Conservation (phyloP, 2,329 filamentous ascomycete genomes). For the Cladophialophora psammophila region DNA sequence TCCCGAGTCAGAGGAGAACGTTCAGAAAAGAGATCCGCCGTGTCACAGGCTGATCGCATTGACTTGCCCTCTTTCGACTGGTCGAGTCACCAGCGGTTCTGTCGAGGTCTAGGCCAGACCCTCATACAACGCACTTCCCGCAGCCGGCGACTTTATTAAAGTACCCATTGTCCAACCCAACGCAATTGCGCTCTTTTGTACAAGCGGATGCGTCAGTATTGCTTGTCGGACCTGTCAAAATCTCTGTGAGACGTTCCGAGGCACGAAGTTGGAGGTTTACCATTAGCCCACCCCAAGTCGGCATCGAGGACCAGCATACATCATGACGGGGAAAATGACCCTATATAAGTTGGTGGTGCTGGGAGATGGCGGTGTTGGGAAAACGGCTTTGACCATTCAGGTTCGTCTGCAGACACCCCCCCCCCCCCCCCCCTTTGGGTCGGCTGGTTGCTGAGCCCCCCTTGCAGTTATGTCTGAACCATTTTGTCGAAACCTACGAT, state of each 20-base stretch:
- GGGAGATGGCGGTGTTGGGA: slow-evolving; percentile 91
- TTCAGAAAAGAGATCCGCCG: slow-evolving; percentile 9
- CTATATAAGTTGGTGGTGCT: slow-evolving; percentile 95
- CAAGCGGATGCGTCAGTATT: slow-evolving; percentile 24
- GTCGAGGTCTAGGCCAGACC: slow-evolving; percentile 28
- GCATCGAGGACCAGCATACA: slow-evolving; percentile 41
- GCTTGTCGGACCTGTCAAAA: slow-evolving; percentile 1
- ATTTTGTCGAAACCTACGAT: slow-evolving; percentile 93
- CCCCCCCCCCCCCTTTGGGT: too few species aligned
- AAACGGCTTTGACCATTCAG: slow-evolving; percentile 91
- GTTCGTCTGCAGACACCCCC: slow-evolving; percentile 44
- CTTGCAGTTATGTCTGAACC: slow-evolving; percentile 85
- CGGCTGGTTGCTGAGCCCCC: slow-evolving; percentile 19
- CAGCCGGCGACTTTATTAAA: background rate
- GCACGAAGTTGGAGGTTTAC: slow-evolving; percentile 16
- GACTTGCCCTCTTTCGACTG: slow-evolving; percentile 9
- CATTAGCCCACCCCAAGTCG: slow-evolving; percentile 8
- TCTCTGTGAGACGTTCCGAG: slow-evolving; percentile 20
- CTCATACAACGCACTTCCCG: slow-evolving; percentile 9
- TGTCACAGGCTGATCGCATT: slow-evolving; percentile 11
- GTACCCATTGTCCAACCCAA: slow-evolving; percentile 5
- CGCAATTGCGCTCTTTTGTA: slow-evolving; percentile 19
- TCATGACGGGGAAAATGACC: slow-evolving; percentile 92
- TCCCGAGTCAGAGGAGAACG: slow-evolving; percentile 9
- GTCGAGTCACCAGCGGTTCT: slow-evolving; percentile 17